Conservation (phyloP, 2,329 filamentous ascomycete genomes). For the Atkinsonella hypoxylon region DNA sequence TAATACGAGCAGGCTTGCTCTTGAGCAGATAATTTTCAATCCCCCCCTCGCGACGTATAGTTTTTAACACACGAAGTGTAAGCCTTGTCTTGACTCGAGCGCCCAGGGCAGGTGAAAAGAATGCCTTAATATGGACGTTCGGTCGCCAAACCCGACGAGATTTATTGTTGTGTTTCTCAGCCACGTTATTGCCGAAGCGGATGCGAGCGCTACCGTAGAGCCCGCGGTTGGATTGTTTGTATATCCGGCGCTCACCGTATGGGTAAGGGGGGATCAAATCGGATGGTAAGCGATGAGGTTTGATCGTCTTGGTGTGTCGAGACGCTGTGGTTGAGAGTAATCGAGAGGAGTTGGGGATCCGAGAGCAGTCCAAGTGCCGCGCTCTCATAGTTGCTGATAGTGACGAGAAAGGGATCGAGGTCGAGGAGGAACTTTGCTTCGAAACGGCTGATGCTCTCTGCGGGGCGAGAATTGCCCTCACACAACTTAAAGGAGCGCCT, state of each 20-base stretch:
- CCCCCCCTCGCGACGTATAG: conserved; percentile 75
- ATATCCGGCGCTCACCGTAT: conserved; percentile 55
- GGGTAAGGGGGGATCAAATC: conserved; percentile 56
- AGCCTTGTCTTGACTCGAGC: conserved; percentile 55
- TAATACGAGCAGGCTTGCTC: conserved; percentile 63
- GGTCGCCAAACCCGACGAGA: conserved; percentile 62
- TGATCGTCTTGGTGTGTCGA: conserved; percentile 28
- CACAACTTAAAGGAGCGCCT: conserved; percentile 4
- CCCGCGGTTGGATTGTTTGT: conserved; percentile 70
- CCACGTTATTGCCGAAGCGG: conserved; percentile 69
- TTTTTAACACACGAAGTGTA: conserved; percentile 56
- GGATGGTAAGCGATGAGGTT: conserved; percentile 31
- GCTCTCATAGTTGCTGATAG: neutral
- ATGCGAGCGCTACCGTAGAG: conserved; percentile 61
- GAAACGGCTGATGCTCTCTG: conserved; percentile 6
- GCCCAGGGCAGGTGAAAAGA: conserved; percentile 52
- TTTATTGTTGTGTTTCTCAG: conserved; percentile 57
- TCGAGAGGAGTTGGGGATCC: conserved; percentile 5
- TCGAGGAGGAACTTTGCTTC: neutral
- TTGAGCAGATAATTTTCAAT: conserved; percentile 87
- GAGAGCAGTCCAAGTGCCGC: neutral
- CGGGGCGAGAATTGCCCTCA: conserved; percentile 10
- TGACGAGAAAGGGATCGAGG: neutral
- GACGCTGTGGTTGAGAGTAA: conserved; percentile 27
- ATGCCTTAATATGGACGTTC: conserved; percentile 57